These are phyloP conservation scores for Mangifera indica DNA, from an alignment of 345 rosid genomes.

Conservation along the genomic window DNA sequence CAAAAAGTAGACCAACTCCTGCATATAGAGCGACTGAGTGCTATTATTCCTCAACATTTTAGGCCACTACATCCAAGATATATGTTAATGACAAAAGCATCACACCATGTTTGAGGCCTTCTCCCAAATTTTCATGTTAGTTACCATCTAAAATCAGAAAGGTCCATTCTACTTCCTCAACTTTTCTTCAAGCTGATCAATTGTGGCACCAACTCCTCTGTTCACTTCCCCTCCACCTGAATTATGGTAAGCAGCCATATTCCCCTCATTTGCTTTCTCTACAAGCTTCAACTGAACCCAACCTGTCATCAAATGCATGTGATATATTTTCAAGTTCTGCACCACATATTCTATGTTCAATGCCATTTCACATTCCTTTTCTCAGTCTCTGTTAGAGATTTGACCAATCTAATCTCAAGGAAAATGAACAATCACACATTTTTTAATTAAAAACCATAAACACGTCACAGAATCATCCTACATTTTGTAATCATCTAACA, in stretches of 20 bases:
- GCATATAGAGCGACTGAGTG: too few species aligned
- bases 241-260: constrained; percentile 15
- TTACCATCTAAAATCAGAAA: not conserved
- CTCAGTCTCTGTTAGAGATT: not conserved
- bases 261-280: constrained; percentile 79
- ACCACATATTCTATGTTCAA: not conserved
- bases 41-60: not conserved
- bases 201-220: constrained; percentile 76
- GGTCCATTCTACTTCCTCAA: constrained; percentile 40
- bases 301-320: constrained; percentile 40
- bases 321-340: constrained; percentile 3
- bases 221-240: constrained; percentile 36
- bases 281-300: constrained; percentile 86
- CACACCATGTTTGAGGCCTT: not conserved
- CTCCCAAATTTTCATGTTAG: too few species aligned
- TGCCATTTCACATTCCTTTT: not conserved
- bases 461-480: not conserved
- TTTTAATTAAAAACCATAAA: not conserved
- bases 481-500: not conserved
- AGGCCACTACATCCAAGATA: not conserved
- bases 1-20: too few species aligned
- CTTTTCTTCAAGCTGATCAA: constrained; percentile 73
- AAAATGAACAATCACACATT: too few species aligned
- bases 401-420: too few species aligned
- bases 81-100: not conserved